Conservation (phyloP, 768 basidiomycete species). For the Imleria badia region DNA sequence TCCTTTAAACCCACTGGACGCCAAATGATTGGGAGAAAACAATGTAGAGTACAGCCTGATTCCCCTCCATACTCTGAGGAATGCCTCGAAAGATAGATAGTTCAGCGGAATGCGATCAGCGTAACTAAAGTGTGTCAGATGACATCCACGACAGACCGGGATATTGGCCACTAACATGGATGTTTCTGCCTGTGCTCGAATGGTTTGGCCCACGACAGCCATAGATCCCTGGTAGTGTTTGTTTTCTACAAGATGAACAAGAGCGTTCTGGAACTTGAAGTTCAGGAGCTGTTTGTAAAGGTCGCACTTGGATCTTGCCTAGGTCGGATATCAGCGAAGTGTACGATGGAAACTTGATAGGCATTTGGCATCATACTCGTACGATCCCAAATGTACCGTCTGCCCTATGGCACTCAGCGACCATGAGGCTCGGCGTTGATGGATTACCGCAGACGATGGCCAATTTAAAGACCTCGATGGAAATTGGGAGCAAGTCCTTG, state of each 20-base stretch:
- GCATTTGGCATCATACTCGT: conserved; percentile 46
- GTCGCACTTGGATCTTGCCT: conserved; percentile 84
- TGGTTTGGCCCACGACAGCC: conserved; percentile 59
- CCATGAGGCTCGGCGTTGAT: conserved; percentile 79
- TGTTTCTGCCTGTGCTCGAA: conserved; percentile 57
- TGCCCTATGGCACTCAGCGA: conserved; percentile 76
- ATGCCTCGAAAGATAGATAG: conserved; percentile 40
- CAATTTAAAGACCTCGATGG: conserved; percentile 74
- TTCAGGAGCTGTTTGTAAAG: conserved; percentile 77
- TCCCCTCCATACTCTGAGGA: conserved; percentile 56
- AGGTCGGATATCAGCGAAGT: conserved; percentile 9
- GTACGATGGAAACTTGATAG: not conserved
- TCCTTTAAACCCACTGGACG: not conserved
- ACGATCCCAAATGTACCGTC: conserved; percentile 80
- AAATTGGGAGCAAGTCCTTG: conserved; percentile 84
- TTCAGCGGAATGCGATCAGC: conserved; percentile 28
- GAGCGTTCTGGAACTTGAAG: conserved; percentile 65
- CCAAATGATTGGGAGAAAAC: conserved; percentile 22
- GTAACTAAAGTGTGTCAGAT: conserved; percentile 21
- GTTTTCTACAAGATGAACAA: conserved; percentile 71
- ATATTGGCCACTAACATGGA: conserved; percentile 26
- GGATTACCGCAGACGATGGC: conserved; percentile 84
- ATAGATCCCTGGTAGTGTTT: conserved; percentile 70
- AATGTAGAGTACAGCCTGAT: conserved; percentile 43
- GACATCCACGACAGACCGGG: not conserved